Base-by-base conservation (phyloP, 2,329 filamentous ascomycete genomes). In the Beauveria bassiana region DNA sequence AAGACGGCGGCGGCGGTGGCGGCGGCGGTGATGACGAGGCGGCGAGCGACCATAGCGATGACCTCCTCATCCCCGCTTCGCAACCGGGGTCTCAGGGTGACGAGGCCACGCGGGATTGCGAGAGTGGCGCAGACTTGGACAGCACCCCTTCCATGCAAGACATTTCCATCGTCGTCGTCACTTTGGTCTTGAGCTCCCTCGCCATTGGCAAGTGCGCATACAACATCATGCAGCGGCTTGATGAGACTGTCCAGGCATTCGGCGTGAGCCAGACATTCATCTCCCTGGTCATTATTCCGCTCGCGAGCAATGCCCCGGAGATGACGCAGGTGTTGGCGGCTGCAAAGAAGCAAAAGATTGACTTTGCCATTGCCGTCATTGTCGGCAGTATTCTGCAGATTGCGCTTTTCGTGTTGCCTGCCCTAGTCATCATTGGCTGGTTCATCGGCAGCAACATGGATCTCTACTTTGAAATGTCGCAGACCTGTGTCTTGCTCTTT, bases 351-450 rank as follows among this genome's bases (percentile, higher is more conserved):
- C 56, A 64, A 42, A 65, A 65, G 47, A 57, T 65, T 34, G 54
- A 64, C 24, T 65, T 65, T 56, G 64, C 64, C 24, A 61, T 65
- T 46, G 60, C 62, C 3, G 64, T 65, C 42, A 65, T 65, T n/a
- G 62, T 65, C 5, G 64, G 62, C 24, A 65, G 64, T 50, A 65
- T 65, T 14, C 18, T 65, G 49, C 64, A 65, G 57, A 65, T 65
- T 56, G 59, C 64, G 3, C 49, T 65, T 24, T 64, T 65, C 59
- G 64, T 65, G 18, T 34, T 65, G 40, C 64, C 64, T 3, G 46
- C 61, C 5, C 56, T 65, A 5, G 64, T 65, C 20, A 42, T 65
- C 22, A 28, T 64, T n/a, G 64, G 64, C 1, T 65, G 64, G 64
- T 8, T 52, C 20, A 43, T 59, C 3, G 56, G 54, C 16, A 58